Conservation (phyloP, 495 filamentous ascomycete genomes). For the Apiosordaria backusii region DNA sequence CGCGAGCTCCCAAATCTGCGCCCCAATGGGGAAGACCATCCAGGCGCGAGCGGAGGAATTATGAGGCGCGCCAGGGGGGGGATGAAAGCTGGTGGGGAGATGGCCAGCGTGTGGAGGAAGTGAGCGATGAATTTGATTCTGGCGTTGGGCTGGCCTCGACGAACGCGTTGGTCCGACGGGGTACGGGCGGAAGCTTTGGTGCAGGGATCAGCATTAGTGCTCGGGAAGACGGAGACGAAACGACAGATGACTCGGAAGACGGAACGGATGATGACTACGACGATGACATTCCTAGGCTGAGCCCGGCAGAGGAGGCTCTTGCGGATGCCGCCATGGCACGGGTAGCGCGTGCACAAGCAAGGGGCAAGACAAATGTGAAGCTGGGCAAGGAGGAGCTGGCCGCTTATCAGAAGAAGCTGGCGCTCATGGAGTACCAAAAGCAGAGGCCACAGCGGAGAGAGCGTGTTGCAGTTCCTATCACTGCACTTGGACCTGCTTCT, state of each 20-base stretch:
- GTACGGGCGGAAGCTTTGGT: conserved; percentile 48
- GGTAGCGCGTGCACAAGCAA: conserved; percentile 68
- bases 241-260: conserved; percentile 49
- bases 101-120: conserved; percentile 60
- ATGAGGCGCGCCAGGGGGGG: conserved; percentile 54
- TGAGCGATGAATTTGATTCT: conserved; percentile 55
- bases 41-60: conserved; percentile 67
- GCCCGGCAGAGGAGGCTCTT: conserved; percentile 67
- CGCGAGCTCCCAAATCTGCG: conserved; percentile 95
- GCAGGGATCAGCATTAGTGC: conserved; percentile 26
- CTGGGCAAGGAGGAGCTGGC: conserved; percentile 70
- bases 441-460: conserved; percentile 36
- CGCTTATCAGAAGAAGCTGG: conserved; percentile 63
- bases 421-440: conserved; percentile 52
- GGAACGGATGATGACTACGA: conserved; percentile 54
- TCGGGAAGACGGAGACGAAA: conserved; percentile 48
- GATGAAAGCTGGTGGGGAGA: conserved; percentile 41
- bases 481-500: conserved; percentile 33
- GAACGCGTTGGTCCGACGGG: conserved; percentile 44
- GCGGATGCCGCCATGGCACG: conserved; percentile 70
- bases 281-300: conserved; percentile 48
- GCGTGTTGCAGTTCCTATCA: conserved; percentile 41
- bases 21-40: conserved; percentile 98
- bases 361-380: conserved; percentile 71
- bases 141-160: conserved; percentile 9